Base-by-base conservation (phyloP, 805 yeast species). In the Hanseniaspora clermontiae region DNA sequence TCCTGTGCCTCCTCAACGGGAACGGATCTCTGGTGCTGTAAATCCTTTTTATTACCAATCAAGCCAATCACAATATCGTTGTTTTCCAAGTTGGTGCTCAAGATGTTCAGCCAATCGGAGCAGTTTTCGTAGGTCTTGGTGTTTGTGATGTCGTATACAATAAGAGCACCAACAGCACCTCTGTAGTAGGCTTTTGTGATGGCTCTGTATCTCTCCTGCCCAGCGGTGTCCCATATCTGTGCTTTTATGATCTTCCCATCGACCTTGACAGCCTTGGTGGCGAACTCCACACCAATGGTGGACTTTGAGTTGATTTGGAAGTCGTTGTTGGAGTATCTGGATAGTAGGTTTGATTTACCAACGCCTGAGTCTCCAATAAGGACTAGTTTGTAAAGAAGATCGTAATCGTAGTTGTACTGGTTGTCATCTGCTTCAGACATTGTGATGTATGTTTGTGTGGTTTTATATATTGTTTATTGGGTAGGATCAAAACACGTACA, bases 141-240 rank as follows among this genome's bases (percentile, higher is more conserved):
- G 74, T 91, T 91, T 59, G 96, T 81, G 65, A 91, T 91, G 73
- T 91, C 98, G 72, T 91, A 91, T 61, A 91, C 95, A 58, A 91
- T 84, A 65, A 91, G 77, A 4, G 97, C 97, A 59, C 98, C 98
- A 55, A 90, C 96, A 0, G 98, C 97, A 43, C 97, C 98, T 68
- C 98, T 80, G 70, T 91, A 91, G 73, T 91, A 91, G 6, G 97
- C 97, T 57, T 93, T 83, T 36, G 98, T 93, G 70, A 91, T 91
- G 47, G 98, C 97, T 65, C 98, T 81, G 75, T 93, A 91, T 70
- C 98, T 82, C 72, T 91, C 98, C 74, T 91, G 98, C 60, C 98
- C 98, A 1, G 98, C 98, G 39, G 98, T 91, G 71, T 91, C 98
- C 98, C 98, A 91, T 63, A 89, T 84, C 71, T 88, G 95, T 4